These are phyloP conservation scores for Camelina sativa DNA, from an alignment of 345 rosid species.

Conservation along the genomic window DNA sequence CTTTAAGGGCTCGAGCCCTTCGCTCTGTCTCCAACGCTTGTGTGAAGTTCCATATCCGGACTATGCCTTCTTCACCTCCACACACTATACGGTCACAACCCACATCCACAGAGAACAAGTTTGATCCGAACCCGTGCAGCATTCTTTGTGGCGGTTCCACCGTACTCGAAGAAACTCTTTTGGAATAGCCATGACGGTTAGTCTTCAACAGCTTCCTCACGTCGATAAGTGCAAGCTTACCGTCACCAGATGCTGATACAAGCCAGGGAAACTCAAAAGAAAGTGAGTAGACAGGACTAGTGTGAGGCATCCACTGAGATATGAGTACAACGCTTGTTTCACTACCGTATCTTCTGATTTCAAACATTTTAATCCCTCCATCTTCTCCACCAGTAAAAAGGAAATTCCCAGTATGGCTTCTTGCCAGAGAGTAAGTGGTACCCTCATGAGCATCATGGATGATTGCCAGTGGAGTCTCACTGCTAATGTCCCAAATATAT, in stretches of 20 bases:
- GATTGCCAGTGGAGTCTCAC: conserved; percentile 58
- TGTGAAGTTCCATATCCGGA: conserved; percentile 88
- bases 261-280: conserved; percentile 99
- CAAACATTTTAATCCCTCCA: conserved; percentile 88
- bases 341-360: conserved; percentile 46
- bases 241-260: conserved; percentile 88
- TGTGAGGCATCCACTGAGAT: conserved; percentile 87
- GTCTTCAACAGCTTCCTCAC: conserved; percentile 76
- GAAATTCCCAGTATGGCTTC: conserved; percentile 83
- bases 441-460: conserved; percentile 71
- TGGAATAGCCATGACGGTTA: conserved; percentile 42
- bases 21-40: conserved; percentile 75
- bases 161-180: conserved; percentile 44
- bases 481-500: conserved; percentile 67
- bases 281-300: conserved; percentile 78
- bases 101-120: conserved; percentile 72
- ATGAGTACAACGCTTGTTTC: conserved; percentile 48
- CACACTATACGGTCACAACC: conserved; percentile 90
- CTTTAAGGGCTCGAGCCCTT: conserved; percentile 64
- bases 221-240: conserved; percentile 75
- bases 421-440: conserved; percentile 65
- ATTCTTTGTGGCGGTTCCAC: conserved; percentile 93
- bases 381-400: conserved; percentile 95
- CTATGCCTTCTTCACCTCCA: conserved; percentile 89
- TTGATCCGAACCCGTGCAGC: conserved; percentile 80